Evolutionary conservation across 306 rosid genomes (phyloP), one percentile per base, ranked within the genome.

Genomic region (Leucaena leucocephala): DNA sequence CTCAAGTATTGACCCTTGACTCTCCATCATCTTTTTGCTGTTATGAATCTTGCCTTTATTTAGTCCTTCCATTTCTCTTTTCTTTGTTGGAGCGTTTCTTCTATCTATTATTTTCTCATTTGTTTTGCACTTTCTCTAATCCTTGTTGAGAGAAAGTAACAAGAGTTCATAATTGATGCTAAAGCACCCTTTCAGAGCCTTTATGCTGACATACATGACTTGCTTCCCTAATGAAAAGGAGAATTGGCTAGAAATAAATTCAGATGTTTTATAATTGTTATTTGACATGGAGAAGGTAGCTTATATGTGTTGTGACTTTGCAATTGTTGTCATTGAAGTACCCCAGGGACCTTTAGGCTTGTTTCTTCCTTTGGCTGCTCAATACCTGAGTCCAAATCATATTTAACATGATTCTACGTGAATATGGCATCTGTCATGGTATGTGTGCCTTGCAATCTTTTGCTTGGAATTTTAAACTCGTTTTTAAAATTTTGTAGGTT

Each of bases 401-500:
- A 71, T 16, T 73, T 16, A 57, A 43, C 65, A 21, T 57, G 22
- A 7, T 21, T 61, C 12, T 27, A 57, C 45, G 11, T 27, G 8
- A 55, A 57, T 49, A 27, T 27, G 27, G 27, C 27, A 27, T 27
- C 27, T 27, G 27, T 27, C 27, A 27, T 27, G 27, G 27, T 27
- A 27, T 27, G 27, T 27, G 27, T 1, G 27, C 43, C 76, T 48
- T 73, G 44, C 21, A n/a, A 36, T 83, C 8, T 44, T 81, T 59
- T 62, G 73, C 39, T 61, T 48, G 39, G 40, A 67, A 57, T 65
- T 44, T n/a, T 50, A 21, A 34, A 50, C 39, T 50, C 66, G 16
- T 8, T 45, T 36, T 69, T 54, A 22, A 58, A 76, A 16, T 72
- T 39, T 33, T 81, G 59, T 78, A 95, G 98, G 99, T 95, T 71